Conservation (phyloP, 345 rosid genomes). For the Carallia brachiata region DNA sequence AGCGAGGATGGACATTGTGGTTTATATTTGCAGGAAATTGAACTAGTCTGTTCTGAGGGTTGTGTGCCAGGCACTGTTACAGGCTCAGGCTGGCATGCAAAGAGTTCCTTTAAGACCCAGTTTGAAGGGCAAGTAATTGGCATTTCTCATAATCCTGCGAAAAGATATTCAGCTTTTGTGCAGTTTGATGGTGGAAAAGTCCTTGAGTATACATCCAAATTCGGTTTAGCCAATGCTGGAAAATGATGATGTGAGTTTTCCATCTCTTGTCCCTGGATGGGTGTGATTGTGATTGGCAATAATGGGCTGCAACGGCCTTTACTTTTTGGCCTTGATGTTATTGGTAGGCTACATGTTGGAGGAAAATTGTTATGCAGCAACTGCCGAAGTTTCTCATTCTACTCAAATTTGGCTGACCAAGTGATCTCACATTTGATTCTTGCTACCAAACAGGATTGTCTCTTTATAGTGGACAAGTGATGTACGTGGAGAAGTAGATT, state of each 20-base stretch:
- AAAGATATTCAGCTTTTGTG: conserved; percentile 60
- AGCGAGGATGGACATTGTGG: conserved; percentile 48
- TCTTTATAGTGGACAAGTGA: conserved; percentile 69
- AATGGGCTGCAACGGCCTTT: conserved; percentile 43
- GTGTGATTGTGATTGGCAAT: conserved; percentile 45
- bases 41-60: conserved; percentile 65
- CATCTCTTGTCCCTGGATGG: conserved; percentile 79
- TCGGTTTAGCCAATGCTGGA: conserved; percentile 30
- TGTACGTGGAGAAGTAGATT: conserved; percentile 53
- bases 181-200: conserved; percentile 84
- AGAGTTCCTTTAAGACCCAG: conserved; percentile 35
- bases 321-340: conserved; percentile 83
- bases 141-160: conserved; percentile 60
- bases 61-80: conserved; percentile 55
- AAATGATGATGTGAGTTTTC: conserved; percentile 41
- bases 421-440: conserved; percentile 75
- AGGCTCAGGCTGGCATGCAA: conserved; percentile 77
- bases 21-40: conserved; percentile 68
- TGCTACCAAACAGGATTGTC: conserved; percentile 84
- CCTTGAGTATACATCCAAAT: conserved; percentile 45
- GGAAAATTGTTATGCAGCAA: conserved; percentile 69
- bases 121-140: conserved; percentile 56
- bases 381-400: conserved; percentile 84
- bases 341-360: conserved; percentile 63
- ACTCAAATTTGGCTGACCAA: conserved; percentile 70